Conservation (phyloP, 768 basidiomycete genomes). For the Phallus indusiatus region DNA sequence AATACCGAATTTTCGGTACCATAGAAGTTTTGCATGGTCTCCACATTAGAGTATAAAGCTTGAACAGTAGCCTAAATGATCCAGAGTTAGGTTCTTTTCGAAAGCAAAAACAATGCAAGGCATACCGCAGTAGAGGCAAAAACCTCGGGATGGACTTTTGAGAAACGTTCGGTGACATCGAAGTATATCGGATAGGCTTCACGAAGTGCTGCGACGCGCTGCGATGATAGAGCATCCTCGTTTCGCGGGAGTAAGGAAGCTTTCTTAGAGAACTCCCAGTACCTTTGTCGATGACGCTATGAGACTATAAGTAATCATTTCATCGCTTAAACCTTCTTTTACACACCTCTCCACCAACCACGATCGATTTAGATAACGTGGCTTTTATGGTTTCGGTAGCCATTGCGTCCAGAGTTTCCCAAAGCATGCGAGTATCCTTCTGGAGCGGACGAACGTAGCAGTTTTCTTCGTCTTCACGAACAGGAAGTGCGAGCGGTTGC, state of each 20-base stretch:
- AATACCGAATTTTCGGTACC: conserved; percentile 6
- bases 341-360: conserved; percentile 5
- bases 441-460: not conserved
- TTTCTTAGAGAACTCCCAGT: conserved; percentile 6
- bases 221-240: not conserved
- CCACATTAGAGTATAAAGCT: conserved; percentile 8
- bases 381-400: conserved; percentile 5
- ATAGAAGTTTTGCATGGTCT: conserved; percentile 10
- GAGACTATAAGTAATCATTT: not conserved
- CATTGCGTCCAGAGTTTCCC: conserved; percentile 3
- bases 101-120: not conserved
- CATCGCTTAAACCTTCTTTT: not conserved
- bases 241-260: not conserved
- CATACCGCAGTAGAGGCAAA: conserved; percentile 7
- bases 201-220: conserved; percentile 1
- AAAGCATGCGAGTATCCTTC: conserved; percentile 3
- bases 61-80: conserved; percentile 5
- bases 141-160: conserved; percentile 6
- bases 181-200: conserved; percentile 7
- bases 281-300: conserved; percentile 9
- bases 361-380: not conserved
- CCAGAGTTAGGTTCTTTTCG: not conserved
- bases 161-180: conserved; percentile 7
- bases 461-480: conserved; percentile 2
- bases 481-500: conserved; percentile 22